Percentiles rank a stretch among this genome's conserved stretches.
Evolutionary conservation across 192 early-diverging fungal genomes (phyloP).

Genomic region (Entomortierella lignicola): DNA sequence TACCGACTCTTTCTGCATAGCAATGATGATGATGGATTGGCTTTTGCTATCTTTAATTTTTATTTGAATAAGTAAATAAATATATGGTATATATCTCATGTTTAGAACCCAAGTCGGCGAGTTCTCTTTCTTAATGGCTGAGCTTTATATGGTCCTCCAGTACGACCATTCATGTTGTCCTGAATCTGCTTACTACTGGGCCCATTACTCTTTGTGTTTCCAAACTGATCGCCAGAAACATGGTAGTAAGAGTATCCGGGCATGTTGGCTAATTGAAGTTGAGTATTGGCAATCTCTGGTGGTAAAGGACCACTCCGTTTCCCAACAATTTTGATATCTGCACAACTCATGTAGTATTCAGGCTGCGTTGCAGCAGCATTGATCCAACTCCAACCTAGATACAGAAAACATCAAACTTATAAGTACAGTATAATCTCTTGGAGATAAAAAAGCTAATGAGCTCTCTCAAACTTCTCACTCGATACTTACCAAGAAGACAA

Average conservation of each 20-base stretch:
- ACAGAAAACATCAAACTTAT: too few species aligned
- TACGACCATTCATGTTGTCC: slow-evolving; percentile 18
- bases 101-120: background rate
- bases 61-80: too few species aligned
- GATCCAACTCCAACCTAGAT: slow-evolving; percentile 80
- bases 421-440: too few species aligned
- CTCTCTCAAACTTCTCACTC: too few species aligned
- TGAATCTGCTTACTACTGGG: slow-evolving; percentile 18
- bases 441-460: too few species aligned
- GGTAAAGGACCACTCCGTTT: slow-evolving; percentile 49
- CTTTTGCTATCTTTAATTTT: too few species aligned
- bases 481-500: slow-evolving; percentile 50
- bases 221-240: slow-evolving; percentile 31
- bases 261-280: slow-evolving; percentile 38
- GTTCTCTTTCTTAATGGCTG: slow-evolving; percentile 12
- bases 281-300: slow-evolving; percentile 10
- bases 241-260: slow-evolving; percentile 38
- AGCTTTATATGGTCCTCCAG: slow-evolving; percentile 21
- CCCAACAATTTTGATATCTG: slow-evolving; percentile 73
- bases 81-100: too few species aligned
- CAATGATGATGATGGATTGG: too few species aligned
- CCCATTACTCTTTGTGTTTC: slow-evolving; percentile 29
- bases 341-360: slow-evolving; percentile 83
- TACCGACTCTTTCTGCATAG: too few species aligned
- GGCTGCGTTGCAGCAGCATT: slow-evolving; percentile 72